Evolutionary conservation across 257 asterid species (phyloP).

Genomic region (Leonotis leonurus): DNA sequence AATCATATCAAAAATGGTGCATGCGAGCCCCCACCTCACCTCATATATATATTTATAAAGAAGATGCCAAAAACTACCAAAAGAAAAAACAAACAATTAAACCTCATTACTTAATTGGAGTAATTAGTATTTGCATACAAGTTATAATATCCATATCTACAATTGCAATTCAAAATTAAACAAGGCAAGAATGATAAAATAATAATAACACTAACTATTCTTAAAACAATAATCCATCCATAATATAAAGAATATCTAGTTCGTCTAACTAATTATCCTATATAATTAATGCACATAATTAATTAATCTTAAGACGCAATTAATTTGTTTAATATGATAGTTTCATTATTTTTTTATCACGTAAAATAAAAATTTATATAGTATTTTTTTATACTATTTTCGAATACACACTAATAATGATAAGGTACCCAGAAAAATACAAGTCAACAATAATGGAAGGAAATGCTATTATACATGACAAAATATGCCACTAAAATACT

Average conservation of each 20-base stretch:
- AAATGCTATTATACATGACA: neutral
- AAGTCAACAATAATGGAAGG: too few species aligned
- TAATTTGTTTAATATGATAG: neutral
- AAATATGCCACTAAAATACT: neutral
- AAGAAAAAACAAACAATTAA: neutral
- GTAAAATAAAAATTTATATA: too few species aligned
- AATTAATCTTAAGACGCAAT: neutral
- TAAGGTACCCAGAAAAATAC: too few species aligned
- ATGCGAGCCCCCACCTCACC: conserved; percentile 13
- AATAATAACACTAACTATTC: too few species aligned
- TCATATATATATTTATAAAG: neutral
- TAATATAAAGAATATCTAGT: neutral
- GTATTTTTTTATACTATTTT: too few species aligned
- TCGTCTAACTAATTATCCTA: too few species aligned
- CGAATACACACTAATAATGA: too few species aligned
- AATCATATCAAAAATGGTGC: conserved; percentile 17
- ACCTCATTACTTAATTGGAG: too few species aligned
- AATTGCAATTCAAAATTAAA: neutral
- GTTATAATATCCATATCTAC: too few species aligned
- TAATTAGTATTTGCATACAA: neutral
- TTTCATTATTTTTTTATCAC: too few species aligned
- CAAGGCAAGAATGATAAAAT: too few species aligned
- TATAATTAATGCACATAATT: too few species aligned
- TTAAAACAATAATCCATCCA: neutral
- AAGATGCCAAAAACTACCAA: neutral